Conservation (phyloP, 2,329 filamentous ascomycete genomes). For the Lachnellula subtilissima region DNA sequence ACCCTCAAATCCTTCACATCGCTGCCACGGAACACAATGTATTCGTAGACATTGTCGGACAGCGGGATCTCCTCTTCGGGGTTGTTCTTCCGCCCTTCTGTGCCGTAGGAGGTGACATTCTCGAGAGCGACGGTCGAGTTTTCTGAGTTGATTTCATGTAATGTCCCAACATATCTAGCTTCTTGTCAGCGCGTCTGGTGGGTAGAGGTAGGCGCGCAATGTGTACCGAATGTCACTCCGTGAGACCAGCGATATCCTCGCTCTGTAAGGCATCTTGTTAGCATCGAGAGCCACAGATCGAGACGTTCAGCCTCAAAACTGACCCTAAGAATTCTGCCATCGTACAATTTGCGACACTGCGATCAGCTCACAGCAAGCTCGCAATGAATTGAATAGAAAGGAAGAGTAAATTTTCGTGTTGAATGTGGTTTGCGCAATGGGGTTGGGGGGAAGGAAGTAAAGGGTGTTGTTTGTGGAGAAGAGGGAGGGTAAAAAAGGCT, state of each 20-base stretch:
- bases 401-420: background rate
- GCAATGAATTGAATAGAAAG: constrained; percentile 4
- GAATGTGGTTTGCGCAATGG: constrained; percentile 1
- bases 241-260: constrained; percentile 93
- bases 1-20: constrained; percentile 98
- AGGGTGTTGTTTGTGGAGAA: constrained; percentile 14
- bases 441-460: constrained; percentile 9
- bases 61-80: constrained; percentile 77
- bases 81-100: constrained; percentile 78
- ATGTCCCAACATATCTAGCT: constrained; percentile 82
- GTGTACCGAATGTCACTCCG: constrained; percentile 94
- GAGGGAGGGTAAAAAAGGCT: constrained; percentile 16
- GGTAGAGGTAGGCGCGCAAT: constrained; percentile 1
- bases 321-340: constrained; percentile 61
- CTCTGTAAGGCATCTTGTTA: constrained; percentile 46
- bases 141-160: constrained; percentile 98
- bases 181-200: constrained; percentile 17
- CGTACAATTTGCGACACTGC: constrained; percentile 18
- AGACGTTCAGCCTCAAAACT: constrained; percentile 28
- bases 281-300: constrained; percentile 12
- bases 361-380: constrained; percentile 30
- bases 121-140: constrained; percentile 95
- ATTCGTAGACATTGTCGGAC: constrained; percentile 89
- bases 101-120: constrained; percentile 91
- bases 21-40: constrained; percentile 96